Conservation (phyloP, 2,329 filamentous ascomycete species). For the Blastomyces gilchristii region DNA sequence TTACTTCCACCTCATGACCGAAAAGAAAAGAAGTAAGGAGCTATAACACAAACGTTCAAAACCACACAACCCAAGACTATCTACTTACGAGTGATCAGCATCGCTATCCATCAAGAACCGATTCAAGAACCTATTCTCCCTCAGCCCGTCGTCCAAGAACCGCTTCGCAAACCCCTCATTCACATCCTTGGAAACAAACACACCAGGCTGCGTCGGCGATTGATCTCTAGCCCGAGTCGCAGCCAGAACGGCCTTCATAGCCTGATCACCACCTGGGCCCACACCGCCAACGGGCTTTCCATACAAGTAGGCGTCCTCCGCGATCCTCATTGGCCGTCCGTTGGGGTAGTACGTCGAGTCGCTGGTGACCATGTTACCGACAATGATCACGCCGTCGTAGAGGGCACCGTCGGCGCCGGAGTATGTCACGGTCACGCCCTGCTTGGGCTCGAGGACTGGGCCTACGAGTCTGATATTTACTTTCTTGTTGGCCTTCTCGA, state of each 20-base stretch:
- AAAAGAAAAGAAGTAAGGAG: too few species aligned
- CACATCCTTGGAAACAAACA: constrained; percentile 24
- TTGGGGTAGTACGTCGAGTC: constrained; percentile 48
- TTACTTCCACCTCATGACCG: too few species aligned
- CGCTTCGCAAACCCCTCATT: constrained; percentile 33
- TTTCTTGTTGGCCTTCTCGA: constrained; percentile 35
- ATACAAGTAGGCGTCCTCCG: constrained; percentile 54
- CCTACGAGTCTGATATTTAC: constrained; percentile 52
- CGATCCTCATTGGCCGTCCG: constrained; percentile 53
- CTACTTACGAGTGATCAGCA: too few species aligned
- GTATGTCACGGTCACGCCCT: constrained; percentile 51
- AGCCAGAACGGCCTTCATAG: constrained; percentile 30
- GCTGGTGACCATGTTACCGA: constrained; percentile 28
- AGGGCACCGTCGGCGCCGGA: constrained; percentile 47
- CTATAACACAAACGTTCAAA: not conserved
- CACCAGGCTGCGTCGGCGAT: constrained; percentile 19
- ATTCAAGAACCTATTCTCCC: constrained; percentile 55
- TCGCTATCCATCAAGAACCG: constrained; percentile 49
- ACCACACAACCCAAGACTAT: too few species aligned
- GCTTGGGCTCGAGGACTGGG: constrained; percentile 40
- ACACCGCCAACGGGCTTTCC: constrained; percentile 59
- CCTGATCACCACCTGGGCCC: constrained; percentile 34
- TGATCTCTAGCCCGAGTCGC: not conserved
- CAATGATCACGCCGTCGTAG: constrained; percentile 47
- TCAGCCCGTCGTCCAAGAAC: constrained; percentile 48